Conservation (phyloP, 371 early-diverging fungal species). For the Mortierella sp. region DNA sequence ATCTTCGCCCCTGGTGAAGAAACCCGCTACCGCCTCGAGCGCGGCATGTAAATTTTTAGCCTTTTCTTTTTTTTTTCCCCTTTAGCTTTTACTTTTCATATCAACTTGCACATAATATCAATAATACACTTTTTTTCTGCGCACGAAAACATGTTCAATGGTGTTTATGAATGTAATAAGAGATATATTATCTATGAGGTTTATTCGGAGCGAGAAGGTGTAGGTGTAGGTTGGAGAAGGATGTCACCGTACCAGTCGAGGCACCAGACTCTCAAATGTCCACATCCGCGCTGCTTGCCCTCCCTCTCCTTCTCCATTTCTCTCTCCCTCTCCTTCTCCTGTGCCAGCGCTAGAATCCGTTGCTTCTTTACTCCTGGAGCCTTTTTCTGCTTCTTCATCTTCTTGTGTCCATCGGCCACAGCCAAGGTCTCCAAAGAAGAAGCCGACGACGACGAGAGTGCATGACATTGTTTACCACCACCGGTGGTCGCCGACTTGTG, state of each 20-base stretch:
- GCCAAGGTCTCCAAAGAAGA: neutral
- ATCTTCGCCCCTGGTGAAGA: constrained; percentile 55
- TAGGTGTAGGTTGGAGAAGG: constrained; percentile 2
- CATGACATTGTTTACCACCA: neutral
- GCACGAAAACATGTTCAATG: neutral
- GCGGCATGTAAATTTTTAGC: constrained; percentile 28
- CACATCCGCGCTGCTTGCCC: neutral
- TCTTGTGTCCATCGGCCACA: neutral
- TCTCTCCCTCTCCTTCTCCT: neutral
- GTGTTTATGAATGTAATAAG: no score
- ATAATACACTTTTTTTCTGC: neutral
- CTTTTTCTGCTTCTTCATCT: constrained; percentile 7
- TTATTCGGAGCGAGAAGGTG: neutral
- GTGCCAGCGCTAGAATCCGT: neutral
- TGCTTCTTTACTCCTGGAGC: neutral
- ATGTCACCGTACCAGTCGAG: constrained; percentile 37
- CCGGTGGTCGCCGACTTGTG: neutral
- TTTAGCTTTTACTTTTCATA: neutral
- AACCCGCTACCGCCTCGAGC: constrained; percentile 38
- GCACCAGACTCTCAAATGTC: constrained; percentile 35
- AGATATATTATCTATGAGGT: no score
- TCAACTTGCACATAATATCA: neutral
- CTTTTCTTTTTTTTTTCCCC: neutral
- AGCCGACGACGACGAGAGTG: neutral
- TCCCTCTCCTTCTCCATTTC: neutral